Evolutionary conservation across 2,329 filamentous ascomycete species (phyloP), one percentile per base, ranked within the genome.

Genomic region (Verticillium klebahnii): DNA sequence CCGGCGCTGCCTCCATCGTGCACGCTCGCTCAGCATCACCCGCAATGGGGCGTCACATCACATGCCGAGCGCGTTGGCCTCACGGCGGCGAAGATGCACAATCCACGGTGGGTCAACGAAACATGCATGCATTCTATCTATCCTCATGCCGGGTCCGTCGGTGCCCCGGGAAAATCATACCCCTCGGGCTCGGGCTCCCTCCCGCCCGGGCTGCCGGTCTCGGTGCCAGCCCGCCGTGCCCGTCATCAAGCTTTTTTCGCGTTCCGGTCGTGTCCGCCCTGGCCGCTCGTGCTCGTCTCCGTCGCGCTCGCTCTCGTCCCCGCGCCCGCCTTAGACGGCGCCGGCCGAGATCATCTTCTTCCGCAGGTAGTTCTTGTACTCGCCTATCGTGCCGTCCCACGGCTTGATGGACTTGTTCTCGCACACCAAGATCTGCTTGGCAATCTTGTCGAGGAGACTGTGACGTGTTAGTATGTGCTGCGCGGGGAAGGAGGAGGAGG

Each of bases 351-450:
- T 81, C 95, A 99, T 99, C 92, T 98, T 98, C 89, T 98, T 98
- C 76, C 94, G 89, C 73, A 99, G 86, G 80, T 97, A 88, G 82
- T 96, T 91, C 91, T 99, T 99, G 91, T 99, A 99, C 64, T 93
- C 89, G 69, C 89, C 89, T 73, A 99, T 99, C 67, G 80, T 82
- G 71, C 94, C 94, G 66, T 94, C 89, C 95, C 95, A 99, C 71
- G 87, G 80, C 70, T 85, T 88, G 70, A 98, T 93, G 15, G 93
- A 93, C 85, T 93, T 93, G 88, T 99, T 93, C 82, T 99, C 95
- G 80, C 96, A 99, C 61, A 99, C 95, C 81, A 99, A 88, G 78
- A 99, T 99, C 78, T 99, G 92, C 86, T 99, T 99, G 70, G 95
- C 95, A 77, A 99, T 98, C 85, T 97, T 97, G 87, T 99, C 95